Percentiles rank a stretch among this genome's conserved stretches.
These are phyloP conservation scores for Crithidia sp. DNA, from an alignment of 208 protist genomes.

Conservation along the genomic window DNA sequence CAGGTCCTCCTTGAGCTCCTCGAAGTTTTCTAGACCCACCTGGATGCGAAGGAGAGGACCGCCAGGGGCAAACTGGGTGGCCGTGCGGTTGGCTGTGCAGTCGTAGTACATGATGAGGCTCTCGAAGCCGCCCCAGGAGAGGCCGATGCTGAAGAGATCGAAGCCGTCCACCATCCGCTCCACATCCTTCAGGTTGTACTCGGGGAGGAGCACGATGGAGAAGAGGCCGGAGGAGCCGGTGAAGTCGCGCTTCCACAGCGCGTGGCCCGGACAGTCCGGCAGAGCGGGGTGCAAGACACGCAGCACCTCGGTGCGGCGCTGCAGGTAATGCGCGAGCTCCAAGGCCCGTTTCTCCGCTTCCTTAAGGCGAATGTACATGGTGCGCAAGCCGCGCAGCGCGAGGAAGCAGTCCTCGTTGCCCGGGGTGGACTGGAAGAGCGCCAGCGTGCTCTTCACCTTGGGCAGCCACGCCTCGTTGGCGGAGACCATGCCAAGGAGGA, in stretches of 20 bases:
- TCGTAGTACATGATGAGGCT: constrained; percentile 39
- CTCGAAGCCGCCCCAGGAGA: constrained; percentile 42
- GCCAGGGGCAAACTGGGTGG: constrained; percentile 26
- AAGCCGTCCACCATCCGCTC: constrained; percentile 29
- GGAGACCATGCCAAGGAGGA: constrained; percentile 40
- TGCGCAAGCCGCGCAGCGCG: constrained; percentile 38
- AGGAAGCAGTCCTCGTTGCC: constrained; percentile 45
- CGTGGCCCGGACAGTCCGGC: constrained; percentile 22
- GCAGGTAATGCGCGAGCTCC: constrained; percentile 22
- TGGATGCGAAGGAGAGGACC: constrained; percentile 27
- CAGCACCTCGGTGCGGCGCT: constrained; percentile 29
- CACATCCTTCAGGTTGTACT: constrained; percentile 26
- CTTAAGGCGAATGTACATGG: constrained; percentile 34
- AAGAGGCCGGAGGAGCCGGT: constrained; percentile 33
- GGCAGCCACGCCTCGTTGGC: constrained; percentile 34
- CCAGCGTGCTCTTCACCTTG: constrained; percentile 21
- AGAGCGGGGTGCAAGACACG: constrained; percentile 35
- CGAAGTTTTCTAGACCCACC: constrained; percentile 27
- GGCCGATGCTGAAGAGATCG: constrained; percentile 30
- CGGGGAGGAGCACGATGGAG: constrained; percentile 30
- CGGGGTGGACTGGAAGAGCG: constrained; percentile 28
- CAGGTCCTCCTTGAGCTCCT: constrained; percentile 37
- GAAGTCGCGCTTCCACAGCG: constrained; percentile 42
- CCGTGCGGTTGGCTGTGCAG: constrained; percentile 34
- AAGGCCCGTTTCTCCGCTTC: constrained; percentile 33